Evolutionary conservation across 345 rosid species (phyloP).

Genomic region (Gynandropsis gynandra): DNA sequence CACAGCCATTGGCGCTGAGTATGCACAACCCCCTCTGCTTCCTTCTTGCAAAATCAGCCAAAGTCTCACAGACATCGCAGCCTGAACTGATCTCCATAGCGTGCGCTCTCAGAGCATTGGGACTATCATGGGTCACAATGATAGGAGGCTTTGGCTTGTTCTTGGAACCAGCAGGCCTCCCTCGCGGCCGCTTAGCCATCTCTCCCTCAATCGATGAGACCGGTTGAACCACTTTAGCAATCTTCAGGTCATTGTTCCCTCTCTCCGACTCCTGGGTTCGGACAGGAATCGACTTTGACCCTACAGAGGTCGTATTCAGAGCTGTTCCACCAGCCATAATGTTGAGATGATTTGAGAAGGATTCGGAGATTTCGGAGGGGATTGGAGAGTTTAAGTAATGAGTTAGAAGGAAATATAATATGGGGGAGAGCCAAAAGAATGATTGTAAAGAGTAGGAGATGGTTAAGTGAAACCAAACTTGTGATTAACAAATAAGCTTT

Average conservation of each 20-base stretch:
- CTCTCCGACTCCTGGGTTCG: constrained; percentile 45
- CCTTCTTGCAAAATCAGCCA: constrained; percentile 65
- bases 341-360: constrained; percentile 2
- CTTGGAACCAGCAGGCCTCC: constrained; percentile 90
- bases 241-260: constrained; percentile 29
- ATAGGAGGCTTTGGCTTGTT: constrained; percentile 98
- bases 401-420: constrained; percentile 36
- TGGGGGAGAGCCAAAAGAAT: constrained; percentile 52
- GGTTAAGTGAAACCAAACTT: constrained; percentile 64
- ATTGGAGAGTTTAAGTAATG: constrained; percentile 47
- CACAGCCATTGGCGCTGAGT: constrained; percentile 79
- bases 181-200: constrained; percentile 64
- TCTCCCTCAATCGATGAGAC: constrained; percentile 51
- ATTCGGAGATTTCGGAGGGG: constrained; percentile 13
- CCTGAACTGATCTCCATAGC: constrained; percentile 94
- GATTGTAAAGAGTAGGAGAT: constrained; percentile 67
- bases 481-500: constrained; percentile 22
- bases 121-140: constrained; percentile 72
- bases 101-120: constrained; percentile 73
- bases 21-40: constrained; percentile 80
- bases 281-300: constrained; percentile 37
- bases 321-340: constrained; percentile 57
- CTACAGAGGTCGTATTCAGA: constrained; percentile 33
- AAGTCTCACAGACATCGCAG: constrained; percentile 68
- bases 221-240: constrained; percentile 47